A percentile compares a stretch with the other conserved stretches of the same genome.
Evolutionary conservation across 2,329 filamentous ascomycete genomes (phyloP).

Genomic region (Calonectria naviculata): DNA sequence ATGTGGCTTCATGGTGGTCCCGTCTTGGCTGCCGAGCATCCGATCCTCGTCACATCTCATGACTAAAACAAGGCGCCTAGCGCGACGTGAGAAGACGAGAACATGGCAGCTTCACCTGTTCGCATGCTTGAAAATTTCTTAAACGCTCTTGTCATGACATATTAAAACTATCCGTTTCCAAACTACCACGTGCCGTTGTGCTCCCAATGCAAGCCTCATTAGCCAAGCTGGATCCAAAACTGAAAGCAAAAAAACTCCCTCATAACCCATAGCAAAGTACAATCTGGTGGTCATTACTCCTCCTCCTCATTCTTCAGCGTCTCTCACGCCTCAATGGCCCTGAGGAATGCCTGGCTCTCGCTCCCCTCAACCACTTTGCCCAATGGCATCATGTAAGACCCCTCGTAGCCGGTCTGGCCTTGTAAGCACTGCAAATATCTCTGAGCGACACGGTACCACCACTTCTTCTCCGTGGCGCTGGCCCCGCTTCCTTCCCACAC

Average conservation of each 20-base stretch:
- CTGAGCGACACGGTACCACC: constrained; percentile 71
- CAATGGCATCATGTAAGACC: constrained; percentile 59
- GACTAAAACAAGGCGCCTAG: constrained; percentile 16
- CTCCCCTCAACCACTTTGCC: constrained; percentile 68
- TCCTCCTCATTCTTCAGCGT: background rate
- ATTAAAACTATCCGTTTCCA: background rate
- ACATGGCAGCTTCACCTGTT: background rate
- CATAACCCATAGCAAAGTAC: background rate
- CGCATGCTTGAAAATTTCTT: background rate
- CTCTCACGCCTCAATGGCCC: constrained; percentile 50
- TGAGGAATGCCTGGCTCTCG: constrained; percentile 65
- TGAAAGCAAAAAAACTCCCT: background rate
- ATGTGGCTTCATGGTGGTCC: constrained; percentile 21
- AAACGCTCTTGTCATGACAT: background rate
- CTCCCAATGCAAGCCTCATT: background rate
- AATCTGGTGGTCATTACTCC: background rate
- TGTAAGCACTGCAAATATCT: constrained; percentile 60
- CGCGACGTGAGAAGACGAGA: background rate
- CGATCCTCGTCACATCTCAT: constrained; percentile 24
- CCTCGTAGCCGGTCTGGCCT: constrained; percentile 41
- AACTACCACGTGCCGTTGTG: background rate
- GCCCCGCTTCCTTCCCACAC: constrained; percentile 73
- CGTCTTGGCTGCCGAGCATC: constrained; percentile 29
- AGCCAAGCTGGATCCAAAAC: background rate
- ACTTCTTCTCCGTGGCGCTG: constrained; percentile 67